A percentile compares a stretch with the other conserved stretches of the same genome.
Conservation (phyloP, 75 land plant genomes). For the Picea sitchensis region DNA sequence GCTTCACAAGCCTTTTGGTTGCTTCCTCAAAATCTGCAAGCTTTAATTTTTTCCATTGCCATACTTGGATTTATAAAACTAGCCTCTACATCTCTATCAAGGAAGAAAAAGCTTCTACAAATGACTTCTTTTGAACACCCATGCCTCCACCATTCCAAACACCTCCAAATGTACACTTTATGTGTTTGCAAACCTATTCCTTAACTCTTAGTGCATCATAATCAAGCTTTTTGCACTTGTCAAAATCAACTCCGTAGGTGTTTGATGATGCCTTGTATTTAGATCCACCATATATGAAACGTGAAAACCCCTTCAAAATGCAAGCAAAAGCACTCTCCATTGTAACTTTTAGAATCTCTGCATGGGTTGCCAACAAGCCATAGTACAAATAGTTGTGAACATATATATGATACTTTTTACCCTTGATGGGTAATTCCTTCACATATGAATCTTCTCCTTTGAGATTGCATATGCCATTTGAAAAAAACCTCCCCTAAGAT, state of each 20-base stretch:
- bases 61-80: constrained; percentile 47
- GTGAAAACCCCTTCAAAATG: constrained; percentile 51
- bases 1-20: constrained; percentile 60
- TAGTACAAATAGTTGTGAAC: constrained; percentile 98
- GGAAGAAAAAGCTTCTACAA: constrained; percentile 84
- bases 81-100: constrained; percentile 80
- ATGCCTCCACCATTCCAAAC: constrained; percentile 98
- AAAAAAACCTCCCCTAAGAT: constrained; percentile 98
- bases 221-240: constrained; percentile 37
- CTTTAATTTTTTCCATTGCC: constrained; percentile 42
- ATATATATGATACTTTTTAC: constrained; percentile 74
- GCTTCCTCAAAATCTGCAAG: constrained; percentile 61
- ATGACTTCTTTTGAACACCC: constrained; percentile 72
- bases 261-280: not conserved
- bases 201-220: constrained; percentile 57
- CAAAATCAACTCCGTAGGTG: constrained; percentile 52
- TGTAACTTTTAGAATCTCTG: constrained; percentile 71
- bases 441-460: constrained; percentile 78
- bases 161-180: constrained; percentile 90
- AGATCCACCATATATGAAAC: constrained; percentile 27
- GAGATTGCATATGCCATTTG: constrained; percentile 99
- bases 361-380: constrained; percentile 91
- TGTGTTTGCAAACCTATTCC: constrained; percentile 56
- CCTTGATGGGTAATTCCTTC: constrained; percentile 65
- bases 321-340: constrained; percentile 52